Evolutionary conservation across 441 rosid species (phyloP), one percentile per base, ranked within the genome.

Genomic region (Corymbia calophylla): DNA sequence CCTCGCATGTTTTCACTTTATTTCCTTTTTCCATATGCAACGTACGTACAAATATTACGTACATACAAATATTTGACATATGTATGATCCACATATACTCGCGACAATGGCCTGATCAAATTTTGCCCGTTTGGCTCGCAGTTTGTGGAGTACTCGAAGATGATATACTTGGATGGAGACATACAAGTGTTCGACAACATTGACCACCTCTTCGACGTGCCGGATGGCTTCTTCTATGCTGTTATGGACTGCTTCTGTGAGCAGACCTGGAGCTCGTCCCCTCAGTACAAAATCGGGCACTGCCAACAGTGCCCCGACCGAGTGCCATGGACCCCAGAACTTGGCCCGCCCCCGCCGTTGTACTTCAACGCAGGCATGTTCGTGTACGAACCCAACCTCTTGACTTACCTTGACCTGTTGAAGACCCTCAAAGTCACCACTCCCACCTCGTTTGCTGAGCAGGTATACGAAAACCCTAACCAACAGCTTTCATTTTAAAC

Each of bases 211-310:
- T 97, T 97, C 53, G 97, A 96, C 15, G 53, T 53, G 9, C 92
- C 93, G 6, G 87, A 88, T 13, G 98, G 98, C 44, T 91, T 93
- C 88, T 92, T 97, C 35, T 96, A 97, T 25, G 97, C 96, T 0
- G 98, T 94, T 14, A 96, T 92, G 95, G 97, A 97, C 89, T 97
- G 98, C 58, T 96, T 95, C 91, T 97, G 99, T n/a, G 98, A 96
- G 92, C 87, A 86, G 39, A 92, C 92, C 7, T 97, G 97, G 98
- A 89, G 89, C 5, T 86, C 19, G 58, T 90, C 95, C 54, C 95
- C 94, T 60, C 98, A 97, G 73, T 94, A 93, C 87, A 88, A 93
- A 92, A 90, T 96, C 15, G 97, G 97, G 3, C 95, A 95, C 91
- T 97, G 97, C 87, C 99, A 97, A 84, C 99, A 97, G 88, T 93